phyloP scores from a whole-genome alignment of 768 basidiomycete species.

The Tremella mesenterica region DNA sequence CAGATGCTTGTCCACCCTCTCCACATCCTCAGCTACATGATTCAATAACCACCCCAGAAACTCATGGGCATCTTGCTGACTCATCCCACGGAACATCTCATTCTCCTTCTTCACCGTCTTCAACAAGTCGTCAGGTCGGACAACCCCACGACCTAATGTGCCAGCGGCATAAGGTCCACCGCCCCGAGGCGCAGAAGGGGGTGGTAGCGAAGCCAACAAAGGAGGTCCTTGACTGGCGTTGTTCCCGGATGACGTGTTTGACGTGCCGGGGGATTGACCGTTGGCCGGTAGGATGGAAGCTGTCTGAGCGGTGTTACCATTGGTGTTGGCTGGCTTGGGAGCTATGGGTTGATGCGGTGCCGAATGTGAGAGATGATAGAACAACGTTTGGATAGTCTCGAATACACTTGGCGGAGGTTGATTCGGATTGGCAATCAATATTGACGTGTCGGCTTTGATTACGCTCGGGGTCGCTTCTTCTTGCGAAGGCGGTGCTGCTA shows the following conservation, averaged over 20 bases:
- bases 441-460: slow-evolving; percentile 6
- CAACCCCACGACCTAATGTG: slow-evolving; percentile 54
- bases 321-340: slow-evolving; percentile 19
- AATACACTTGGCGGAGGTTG: slow-evolving; percentile 58
- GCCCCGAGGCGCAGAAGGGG: slow-evolving; percentile 37
- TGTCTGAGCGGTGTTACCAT: slow-evolving; percentile 24
- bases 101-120: slow-evolving; percentile 89
- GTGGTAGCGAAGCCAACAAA: slow-evolving; percentile 34
- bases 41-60: slow-evolving; percentile 92
- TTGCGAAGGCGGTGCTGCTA: slow-evolving; percentile 8
- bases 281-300: slow-evolving; percentile 24
- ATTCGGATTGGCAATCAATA: slow-evolving; percentile 23
- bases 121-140: slow-evolving; percentile 83
- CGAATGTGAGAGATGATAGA: slow-evolving; percentile 55
- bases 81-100: slow-evolving; percentile 76
- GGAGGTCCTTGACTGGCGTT: slow-evolving; percentile 27
- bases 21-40: slow-evolving; percentile 84
- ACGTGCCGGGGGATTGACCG: slow-evolving; percentile 2
- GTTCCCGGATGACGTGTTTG: slow-evolving; percentile 1
- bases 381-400: slow-evolving; percentile 87
- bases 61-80: slow-evolving; percentile 98
- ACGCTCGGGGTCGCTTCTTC: slow-evolving; percentile 1
- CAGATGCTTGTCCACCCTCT: slow-evolving; percentile 48
- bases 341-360: slow-evolving; percentile 55
- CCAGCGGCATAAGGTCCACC: slow-evolving; percentile 43